Base-by-base conservation (phyloP, 257 asterid species). In the Nicotiana noctiflora region DNA sequence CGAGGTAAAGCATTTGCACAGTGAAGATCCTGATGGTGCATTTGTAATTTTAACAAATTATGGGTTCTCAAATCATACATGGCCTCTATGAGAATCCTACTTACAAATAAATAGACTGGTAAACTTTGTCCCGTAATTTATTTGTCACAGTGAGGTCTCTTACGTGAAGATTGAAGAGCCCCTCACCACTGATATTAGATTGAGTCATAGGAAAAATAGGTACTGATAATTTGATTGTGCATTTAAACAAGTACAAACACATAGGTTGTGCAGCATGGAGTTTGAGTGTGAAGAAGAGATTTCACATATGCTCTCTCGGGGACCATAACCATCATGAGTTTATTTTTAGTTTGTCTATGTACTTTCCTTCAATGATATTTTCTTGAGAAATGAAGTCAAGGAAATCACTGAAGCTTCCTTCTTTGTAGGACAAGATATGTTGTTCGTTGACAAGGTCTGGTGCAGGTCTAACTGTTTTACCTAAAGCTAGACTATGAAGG, bases 401-500 rank as follows among this genome's bases (percentile, higher is more conserved):
- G 80, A 92, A 92, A 76, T 89, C 89, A 81, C 56, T 77, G 27
- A 90, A 88, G 85, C 94, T 84, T 44, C 85, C 88, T 87, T 84
- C 89, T 53, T 77, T 87, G 80, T 92, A 92, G 78, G 89, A 82
- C 79, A 82, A 77, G 11, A 85, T 88, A 62, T 87, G 87, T 32
- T 84, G 82, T 80, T 88, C 85, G 25, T 88, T 84, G 75, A 90
- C 92, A 57, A 91, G 89, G 49, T 83, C 89, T 25, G 83, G 80
- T 65, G 91, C 92, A 46, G 94, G 93, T 64, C 55, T 79, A 29
- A 88, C 89, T 57, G 85, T 89, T 64, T 85, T 87, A 46, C 86
- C 86, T 72, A 86, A 61, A 53, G 88, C 92, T 37, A 86, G 77
- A 62, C 97, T 89, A 81, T 90, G 94, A 78, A 92, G 88, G 75